A percentile compares a stretch with the other conserved stretches of the same genome.
phyloP scores from a whole-genome alignment of 192 early-diverging fungal species.

The Podila verticillata region DNA sequence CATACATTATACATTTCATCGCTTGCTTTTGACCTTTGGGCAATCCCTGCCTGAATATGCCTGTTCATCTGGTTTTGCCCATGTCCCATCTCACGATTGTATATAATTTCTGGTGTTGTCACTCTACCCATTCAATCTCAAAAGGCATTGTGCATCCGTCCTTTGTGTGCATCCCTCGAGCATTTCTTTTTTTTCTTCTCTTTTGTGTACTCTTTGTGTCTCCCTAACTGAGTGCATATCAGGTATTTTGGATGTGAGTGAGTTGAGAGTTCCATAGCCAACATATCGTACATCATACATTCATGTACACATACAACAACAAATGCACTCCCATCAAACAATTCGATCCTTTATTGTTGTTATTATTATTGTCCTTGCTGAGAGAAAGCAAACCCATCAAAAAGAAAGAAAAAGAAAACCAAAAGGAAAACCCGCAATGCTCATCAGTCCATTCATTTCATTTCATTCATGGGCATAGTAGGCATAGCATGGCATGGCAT shows the following conservation, averaged over 20 bases:
- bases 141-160: neutral
- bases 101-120: slow-evolving; percentile 21
- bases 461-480: too few relatives aligned
- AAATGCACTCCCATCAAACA: too few relatives aligned
- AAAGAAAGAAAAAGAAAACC: neutral
- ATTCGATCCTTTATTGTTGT: neutral
- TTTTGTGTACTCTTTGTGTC: neutral
- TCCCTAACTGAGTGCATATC: too few relatives aligned
- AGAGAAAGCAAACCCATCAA: neutral
- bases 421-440: neutral
- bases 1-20: neutral
- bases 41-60: neutral
- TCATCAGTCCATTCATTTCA: too few relatives aligned
- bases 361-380: too few relatives aligned
- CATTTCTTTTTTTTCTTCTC: too few relatives aligned
- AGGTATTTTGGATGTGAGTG: too few relatives aligned
- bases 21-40: neutral
- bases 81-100: neutral
- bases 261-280: too few relatives aligned
- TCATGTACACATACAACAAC: too few relatives aligned
- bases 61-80: neutral
- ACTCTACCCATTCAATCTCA: slow-evolving; percentile 20
- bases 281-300: too few relatives aligned
- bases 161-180: slow-evolving; percentile 11
- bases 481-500: too few relatives aligned